phyloP scores from a whole-genome alignment of 306 rosid genomes.

The Casuarina glauca region DNA sequence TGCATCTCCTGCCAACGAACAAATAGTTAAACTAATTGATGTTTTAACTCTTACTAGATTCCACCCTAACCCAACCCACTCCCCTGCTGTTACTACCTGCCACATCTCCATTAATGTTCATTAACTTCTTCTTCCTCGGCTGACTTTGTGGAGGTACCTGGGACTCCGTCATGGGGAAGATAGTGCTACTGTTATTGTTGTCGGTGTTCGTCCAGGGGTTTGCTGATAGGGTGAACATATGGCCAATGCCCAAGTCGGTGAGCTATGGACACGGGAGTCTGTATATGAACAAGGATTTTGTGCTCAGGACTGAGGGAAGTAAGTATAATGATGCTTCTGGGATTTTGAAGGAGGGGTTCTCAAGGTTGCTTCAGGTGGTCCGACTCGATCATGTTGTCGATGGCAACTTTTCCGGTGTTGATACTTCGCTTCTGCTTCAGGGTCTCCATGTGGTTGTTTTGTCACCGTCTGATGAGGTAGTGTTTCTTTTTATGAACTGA shows the following conservation, averaged over 20 bases:
- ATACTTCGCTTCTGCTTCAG: constrained; percentile 29
- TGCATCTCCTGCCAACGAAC: too few species aligned
- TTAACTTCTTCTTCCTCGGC: neutral
- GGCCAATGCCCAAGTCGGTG: constrained; percentile 42
- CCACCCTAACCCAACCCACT: too few species aligned
- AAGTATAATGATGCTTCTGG: constrained; percentile 34
- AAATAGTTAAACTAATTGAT: too few species aligned
- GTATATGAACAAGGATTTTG: constrained; percentile 24
- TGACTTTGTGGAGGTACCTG: neutral
- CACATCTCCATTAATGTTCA: too few species aligned
- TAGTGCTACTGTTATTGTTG: neutral
- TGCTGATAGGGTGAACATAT: constrained; percentile 20
- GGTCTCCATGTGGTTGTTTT: constrained; percentile 40
- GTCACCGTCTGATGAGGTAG: constrained; percentile 33
- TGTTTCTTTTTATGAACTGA: neutral
- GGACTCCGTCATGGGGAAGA: constrained; percentile 1
- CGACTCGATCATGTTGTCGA: constrained; percentile 17
- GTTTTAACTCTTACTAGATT: too few species aligned
- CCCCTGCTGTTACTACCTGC: too few species aligned
- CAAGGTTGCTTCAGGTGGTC: constrained; percentile 25
- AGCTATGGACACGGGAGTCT: constrained; percentile 19
- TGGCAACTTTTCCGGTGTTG: constrained; percentile 6
- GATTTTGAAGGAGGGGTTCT: constrained; percentile 39
- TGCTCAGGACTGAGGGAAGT: constrained; percentile 26
- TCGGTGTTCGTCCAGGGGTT: neutral